Conservation (phyloP, 106 monocot species). For the Triglochin maritima region DNA sequence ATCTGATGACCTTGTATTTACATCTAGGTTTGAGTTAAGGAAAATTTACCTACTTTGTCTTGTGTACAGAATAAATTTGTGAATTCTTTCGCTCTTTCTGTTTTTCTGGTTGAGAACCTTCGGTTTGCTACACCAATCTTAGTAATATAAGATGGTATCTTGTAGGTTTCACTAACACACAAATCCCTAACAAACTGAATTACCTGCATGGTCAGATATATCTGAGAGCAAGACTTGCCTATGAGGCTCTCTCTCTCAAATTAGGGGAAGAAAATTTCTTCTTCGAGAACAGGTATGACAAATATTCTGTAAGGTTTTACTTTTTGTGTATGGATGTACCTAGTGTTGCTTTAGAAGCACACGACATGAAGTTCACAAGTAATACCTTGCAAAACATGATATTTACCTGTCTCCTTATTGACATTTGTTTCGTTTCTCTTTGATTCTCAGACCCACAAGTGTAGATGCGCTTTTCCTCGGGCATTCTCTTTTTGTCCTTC, state of each 20-base stretch:
- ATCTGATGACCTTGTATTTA: no score
- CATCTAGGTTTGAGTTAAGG: no score
- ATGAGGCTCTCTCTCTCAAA: constrained; percentile 61
- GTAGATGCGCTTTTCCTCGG: constrained; percentile 92
- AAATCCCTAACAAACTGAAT: background rate
- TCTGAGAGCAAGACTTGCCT: constrained; percentile 46
- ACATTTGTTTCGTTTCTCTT: constrained; percentile 1
- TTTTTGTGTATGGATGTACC: background rate
- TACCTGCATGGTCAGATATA: constrained; percentile 49
- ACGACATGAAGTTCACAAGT: no score
- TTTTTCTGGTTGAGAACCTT: background rate
- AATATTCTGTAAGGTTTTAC: background rate
- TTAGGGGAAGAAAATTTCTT: constrained; percentile 69
- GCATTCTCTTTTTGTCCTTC: constrained; percentile 83
- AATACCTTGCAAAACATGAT: background rate
- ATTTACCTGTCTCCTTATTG: background rate
- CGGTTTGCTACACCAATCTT: background rate
- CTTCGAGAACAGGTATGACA: constrained; percentile 68
- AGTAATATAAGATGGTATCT: background rate
- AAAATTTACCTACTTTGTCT: no score
- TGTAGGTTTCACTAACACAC: no score
- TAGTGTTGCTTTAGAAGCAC: background rate
- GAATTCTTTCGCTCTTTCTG: background rate
- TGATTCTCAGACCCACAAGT: constrained; percentile 68
- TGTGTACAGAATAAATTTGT: background rate